Percentiles rank a stretch among this genome's conserved stretches.
Conservation (phyloP, 306 rosid genomes). For the Cicer cuneatum region DNA sequence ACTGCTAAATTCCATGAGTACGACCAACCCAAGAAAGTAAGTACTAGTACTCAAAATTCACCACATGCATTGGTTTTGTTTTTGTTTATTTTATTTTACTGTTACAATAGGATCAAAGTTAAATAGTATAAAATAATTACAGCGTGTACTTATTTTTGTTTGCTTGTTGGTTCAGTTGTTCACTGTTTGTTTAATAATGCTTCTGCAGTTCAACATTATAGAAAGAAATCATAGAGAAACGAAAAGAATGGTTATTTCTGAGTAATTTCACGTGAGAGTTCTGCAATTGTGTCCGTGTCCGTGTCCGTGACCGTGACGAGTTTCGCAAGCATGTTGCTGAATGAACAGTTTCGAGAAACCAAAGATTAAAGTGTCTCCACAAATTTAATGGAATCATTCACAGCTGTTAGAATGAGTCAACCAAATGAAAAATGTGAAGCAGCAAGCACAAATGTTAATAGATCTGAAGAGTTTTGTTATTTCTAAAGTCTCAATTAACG, state of each 20-base stretch:
- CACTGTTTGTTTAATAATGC: slow-evolving; percentile 40
- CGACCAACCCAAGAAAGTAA: slow-evolving; percentile 45
- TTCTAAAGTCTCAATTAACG: too few relatives aligned
- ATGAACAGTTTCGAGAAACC: slow-evolving; percentile 50
- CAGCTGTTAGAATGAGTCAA: background rate
- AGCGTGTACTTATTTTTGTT: slow-evolving; percentile 21
- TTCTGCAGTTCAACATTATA: slow-evolving; percentile 45
- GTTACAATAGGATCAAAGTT: too few relatives aligned
- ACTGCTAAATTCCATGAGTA: slow-evolving; percentile 43
- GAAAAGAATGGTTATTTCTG: slow-evolving; percentile 50
- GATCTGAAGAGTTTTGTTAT: too few relatives aligned
- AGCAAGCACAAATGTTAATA: too few relatives aligned
- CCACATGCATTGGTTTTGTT: slow-evolving; percentile 3
- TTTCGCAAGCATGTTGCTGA: slow-evolving; percentile 20
- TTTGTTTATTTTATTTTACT: slow-evolving; percentile 4
- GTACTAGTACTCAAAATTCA: slow-evolving; percentile 13
- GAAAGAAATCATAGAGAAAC: slow-evolving; percentile 45
- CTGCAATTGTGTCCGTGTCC: slow-evolving; percentile 50
- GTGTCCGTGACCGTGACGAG: slow-evolving; percentile 47
- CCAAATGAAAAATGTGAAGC: background rate
- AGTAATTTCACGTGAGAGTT: slow-evolving; percentile 49
- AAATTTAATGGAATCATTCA: slow-evolving; percentile 36
- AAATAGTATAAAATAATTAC: background rate
- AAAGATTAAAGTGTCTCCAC: slow-evolving; percentile 35
- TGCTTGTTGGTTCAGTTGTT: slow-evolving; percentile 40